Conservation (phyloP, 495 filamentous ascomycete genomes). For the Penicillium egyptiacum region DNA sequence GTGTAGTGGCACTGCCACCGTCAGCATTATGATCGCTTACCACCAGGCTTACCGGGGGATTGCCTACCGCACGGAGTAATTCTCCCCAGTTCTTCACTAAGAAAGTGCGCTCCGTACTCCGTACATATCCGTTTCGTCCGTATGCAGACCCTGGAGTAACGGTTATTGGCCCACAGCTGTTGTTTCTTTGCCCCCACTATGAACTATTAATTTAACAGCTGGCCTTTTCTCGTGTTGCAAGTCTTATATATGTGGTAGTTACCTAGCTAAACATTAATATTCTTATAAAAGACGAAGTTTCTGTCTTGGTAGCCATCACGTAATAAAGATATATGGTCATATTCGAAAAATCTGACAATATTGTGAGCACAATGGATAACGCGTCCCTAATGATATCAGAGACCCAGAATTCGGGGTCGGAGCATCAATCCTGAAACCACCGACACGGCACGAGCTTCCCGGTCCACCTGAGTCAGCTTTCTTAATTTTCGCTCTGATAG, state of each 20-base stretch:
- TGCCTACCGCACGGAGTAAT: not conserved
- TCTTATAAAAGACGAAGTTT: not conserved
- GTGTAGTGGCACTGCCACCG: constrained; percentile 6
- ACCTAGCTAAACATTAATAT: not conserved
- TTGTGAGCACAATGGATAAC: not conserved
- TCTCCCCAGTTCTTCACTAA: constrained; percentile 6
- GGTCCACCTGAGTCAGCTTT: constrained; percentile 22
- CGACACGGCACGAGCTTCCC: constrained; percentile 31
- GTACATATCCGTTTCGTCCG: constrained; percentile 3
- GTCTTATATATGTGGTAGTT: not conserved
- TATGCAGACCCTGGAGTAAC: constrained; percentile 4
- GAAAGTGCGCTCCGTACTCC: not conserved
- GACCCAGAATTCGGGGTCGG: constrained; percentile 16
- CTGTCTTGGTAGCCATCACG: not conserved
- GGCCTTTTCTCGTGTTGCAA: not conserved
- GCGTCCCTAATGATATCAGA: constrained; percentile 8
- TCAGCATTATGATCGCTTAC: constrained; percentile 4
- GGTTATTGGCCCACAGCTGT: constrained; percentile 7
- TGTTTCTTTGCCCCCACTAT: not conserved
- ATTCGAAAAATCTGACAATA: too few species aligned
- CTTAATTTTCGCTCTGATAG: not conserved
- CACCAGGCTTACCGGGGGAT: not conserved
- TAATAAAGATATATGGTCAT: too few species aligned
- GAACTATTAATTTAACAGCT: constrained; percentile 1
- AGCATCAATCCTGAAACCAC: constrained; percentile 29